phyloP scores from a whole-genome alignment of 352 stramenopile genomes.

The Peronospora belbahrii region DNA sequence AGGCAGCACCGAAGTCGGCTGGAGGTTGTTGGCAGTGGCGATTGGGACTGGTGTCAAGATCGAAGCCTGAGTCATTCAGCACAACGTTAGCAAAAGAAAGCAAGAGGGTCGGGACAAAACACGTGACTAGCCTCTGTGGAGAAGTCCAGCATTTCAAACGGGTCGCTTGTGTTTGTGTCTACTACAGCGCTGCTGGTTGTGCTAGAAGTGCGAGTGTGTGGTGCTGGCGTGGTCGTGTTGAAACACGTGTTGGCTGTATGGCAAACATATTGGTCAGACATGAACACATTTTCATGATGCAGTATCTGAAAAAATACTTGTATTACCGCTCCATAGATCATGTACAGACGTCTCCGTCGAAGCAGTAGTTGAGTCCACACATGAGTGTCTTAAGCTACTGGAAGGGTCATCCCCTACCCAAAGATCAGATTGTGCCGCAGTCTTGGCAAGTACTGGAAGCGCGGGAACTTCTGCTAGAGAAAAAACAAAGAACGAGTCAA shows the following conservation, averaged over 20 bases:
- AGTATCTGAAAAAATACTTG: background rate
- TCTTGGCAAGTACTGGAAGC: background rate
- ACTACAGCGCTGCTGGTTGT: conserved; percentile 5
- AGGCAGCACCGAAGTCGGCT: conserved; percentile 1
- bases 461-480: conserved; percentile 5
- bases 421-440: conserved; percentile 12
- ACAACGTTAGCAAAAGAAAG: background rate
- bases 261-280: background rate
- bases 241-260: conserved; percentile 13
- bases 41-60: conserved; percentile 23
- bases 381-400: conserved; percentile 4
- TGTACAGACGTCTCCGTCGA: conserved; percentile 1
- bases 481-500: conserved; percentile 5
- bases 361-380: background rate
- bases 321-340: conserved; percentile 19
- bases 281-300: background rate
- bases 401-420: conserved; percentile 19
- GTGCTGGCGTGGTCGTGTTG: background rate
- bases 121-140: conserved; percentile 23
- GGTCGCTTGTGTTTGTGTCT: conserved; percentile 16
- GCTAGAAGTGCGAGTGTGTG: conserved; percentile 1
- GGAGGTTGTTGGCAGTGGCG: conserved; percentile 25
- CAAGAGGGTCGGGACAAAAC: background rate
- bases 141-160: conserved; percentile 36
- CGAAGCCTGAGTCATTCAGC: conserved; percentile 10